A percentile compares a stretch with the other conserved stretches of the same genome.
Conservation (phyloP, 2,329 filamentous ascomycete species). For the Trichoderma hamatum region DNA sequence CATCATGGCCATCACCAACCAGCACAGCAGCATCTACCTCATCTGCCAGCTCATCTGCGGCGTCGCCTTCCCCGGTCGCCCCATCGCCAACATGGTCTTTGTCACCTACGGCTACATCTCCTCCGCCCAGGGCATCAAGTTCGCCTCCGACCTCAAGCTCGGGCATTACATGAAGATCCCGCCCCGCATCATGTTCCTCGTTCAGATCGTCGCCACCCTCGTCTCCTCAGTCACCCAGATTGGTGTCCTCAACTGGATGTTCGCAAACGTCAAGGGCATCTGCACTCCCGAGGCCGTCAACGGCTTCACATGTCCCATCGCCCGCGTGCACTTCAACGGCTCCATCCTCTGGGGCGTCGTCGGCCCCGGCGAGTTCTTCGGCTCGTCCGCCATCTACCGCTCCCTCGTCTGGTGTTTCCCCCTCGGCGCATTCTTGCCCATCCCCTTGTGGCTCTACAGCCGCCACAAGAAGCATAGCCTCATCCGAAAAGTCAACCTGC, state of each 20-base stretch:
- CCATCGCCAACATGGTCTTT: slow-evolving; percentile 92
- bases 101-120: slow-evolving; percentile 91
- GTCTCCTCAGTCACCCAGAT: slow-evolving; percentile 82
- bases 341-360: slow-evolving; percentile 90
- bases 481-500: slow-evolving; percentile 76
- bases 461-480: slow-evolving; percentile 62
- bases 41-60: slow-evolving; percentile 86
- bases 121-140: slow-evolving; percentile 86
- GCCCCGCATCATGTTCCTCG: slow-evolving; percentile 74
- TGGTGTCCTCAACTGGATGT: slow-evolving; percentile 88
- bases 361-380: slow-evolving; percentile 81
- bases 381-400: slow-evolving; percentile 72
- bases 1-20: slow-evolving; percentile 90
- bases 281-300: slow-evolving; percentile 82
- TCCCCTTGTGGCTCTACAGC: slow-evolving; percentile 73
- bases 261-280: slow-evolving; percentile 72
- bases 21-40: slow-evolving; percentile 83
- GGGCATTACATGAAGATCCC: slow-evolving; percentile 89
- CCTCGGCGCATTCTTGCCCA: slow-evolving; percentile 72
- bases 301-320: slow-evolving; percentile 85
- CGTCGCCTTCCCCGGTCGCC: slow-evolving; percentile 78
- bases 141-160: slow-evolving; percentile 83
- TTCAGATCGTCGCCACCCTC: slow-evolving; percentile 75
- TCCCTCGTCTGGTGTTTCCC: slow-evolving; percentile 81
- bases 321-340: slow-evolving; percentile 86